Evolutionary conservation across 2,329 filamentous ascomycete species (phyloP), one percentile per base, ranked within the genome.

Genomic region (Apiospora hydei): DNA sequence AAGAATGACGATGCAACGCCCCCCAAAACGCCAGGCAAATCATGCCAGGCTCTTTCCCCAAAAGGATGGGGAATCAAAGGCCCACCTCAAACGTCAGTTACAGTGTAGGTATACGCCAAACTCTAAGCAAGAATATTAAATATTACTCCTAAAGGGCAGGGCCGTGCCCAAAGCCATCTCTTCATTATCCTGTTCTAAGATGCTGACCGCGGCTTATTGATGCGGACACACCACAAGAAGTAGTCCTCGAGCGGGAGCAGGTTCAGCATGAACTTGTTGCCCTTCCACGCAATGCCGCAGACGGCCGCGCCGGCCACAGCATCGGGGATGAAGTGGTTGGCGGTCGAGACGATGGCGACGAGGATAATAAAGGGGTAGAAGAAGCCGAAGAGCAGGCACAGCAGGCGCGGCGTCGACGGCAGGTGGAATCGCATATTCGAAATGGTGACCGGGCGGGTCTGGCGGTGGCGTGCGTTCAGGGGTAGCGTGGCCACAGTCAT

Each of bases 281-380:
- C 80, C 71, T 87, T 81, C 91, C 92, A 94, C 0, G 90, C 91
- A 6, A 93, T 74, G 3, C 83, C 84, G 76, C 91, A 93, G 3
- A 94, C 90, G 44, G 88, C 77, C 7, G 90, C 89, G 18, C 92
- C 92, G 0, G 91, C 92, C 1, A 93, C 87, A 0, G 92, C 92
- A 78, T 94, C 92, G 8, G 94, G 86, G 67, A 93, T 86, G 79
- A 93, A 92, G 80, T 94, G 92, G 79, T 94, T 94, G 66, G 92
- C 92, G 0, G 92, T 93, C 3, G 92, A 89, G 34, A 93, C 85
- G 75, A 94, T 93, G 38, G 91, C 91, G 11, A 88, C 84, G 6
- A 93, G 82, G 73, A 94, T 94, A 38, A 88, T 84, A 7, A 87
- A 79, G 0, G 92, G 92, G 77, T 94, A 94, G 4, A 87, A 80